A percentile compares a stretch with the other conserved stretches of the same genome.
These are phyloP conservation scores for Pseudopithomyces chartarum DNA, from an alignment of 2,329 filamentous ascomycete genomes.

Conservation along the genomic window DNA sequence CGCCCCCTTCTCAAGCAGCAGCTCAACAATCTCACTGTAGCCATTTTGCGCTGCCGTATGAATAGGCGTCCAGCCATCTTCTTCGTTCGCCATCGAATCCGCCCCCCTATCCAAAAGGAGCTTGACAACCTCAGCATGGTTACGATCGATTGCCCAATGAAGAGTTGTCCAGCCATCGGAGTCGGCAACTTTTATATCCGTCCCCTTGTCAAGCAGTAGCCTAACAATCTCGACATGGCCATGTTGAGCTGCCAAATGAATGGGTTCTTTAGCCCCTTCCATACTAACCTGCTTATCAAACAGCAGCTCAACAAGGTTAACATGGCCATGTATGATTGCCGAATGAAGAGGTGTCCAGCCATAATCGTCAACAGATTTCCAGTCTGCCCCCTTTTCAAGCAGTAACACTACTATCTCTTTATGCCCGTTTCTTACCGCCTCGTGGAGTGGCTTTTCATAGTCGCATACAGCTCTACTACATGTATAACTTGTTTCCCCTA, in stretches of 20 bases:
- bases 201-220: too few species aligned
- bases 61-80: conserved; percentile 10
- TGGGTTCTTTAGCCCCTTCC: too few species aligned
- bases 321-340: too few species aligned
- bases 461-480: not conserved
- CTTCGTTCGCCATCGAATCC: not conserved
- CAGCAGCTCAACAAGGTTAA: too few species aligned
- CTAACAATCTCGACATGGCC: too few species aligned
- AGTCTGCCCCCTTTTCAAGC: not conserved
- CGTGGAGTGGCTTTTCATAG: not conserved
- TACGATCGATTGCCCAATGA: too few species aligned
- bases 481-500: not conserved
- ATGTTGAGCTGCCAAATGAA: too few species aligned
- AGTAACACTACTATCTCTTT: not conserved
- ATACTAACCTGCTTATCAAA: too few species aligned
- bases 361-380: too few species aligned
- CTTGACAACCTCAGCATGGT: too few species aligned
- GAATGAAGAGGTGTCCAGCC: too few species aligned
- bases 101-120: conserved; percentile 6
- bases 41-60: conserved; percentile 3
- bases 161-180: too few species aligned
- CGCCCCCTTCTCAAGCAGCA: conserved; percentile 12
- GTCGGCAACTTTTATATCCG: not conserved
- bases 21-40: conserved; percentile 11
- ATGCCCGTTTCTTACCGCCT: not conserved